A percentile compares a stretch with the other conserved stretches of the same genome.
phyloP scores from a whole-genome alignment of 2,329 filamentous ascomycete species.

The Ceratocystis cubensis region DNA sequence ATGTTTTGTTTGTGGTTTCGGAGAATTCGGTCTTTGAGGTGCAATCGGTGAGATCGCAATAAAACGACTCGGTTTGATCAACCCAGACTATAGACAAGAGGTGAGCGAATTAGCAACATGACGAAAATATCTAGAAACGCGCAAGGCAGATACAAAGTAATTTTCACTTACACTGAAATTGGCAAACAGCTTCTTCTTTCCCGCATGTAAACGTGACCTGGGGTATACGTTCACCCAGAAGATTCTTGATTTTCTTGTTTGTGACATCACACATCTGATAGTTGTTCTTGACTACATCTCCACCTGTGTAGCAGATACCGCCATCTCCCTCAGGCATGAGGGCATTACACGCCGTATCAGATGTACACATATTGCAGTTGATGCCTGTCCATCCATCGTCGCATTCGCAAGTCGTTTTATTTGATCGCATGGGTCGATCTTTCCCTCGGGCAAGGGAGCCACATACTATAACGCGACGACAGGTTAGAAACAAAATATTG shows the following conservation, averaged over 20 bases:
- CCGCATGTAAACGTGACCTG: slow-evolving; percentile 93
- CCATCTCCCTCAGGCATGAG: slow-evolving; percentile 73
- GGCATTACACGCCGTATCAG: slow-evolving; percentile 70
- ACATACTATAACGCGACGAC: slow-evolving; percentile 45
- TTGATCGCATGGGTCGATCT: slow-evolving; percentile 62
- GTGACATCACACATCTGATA: slow-evolving; percentile 97
- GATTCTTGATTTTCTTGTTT: slow-evolving; percentile 81
- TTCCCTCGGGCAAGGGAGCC: slow-evolving; percentile 73
- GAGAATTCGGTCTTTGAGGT: slow-evolving; percentile 56
- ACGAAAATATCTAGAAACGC: neutral
- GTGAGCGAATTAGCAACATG: neutral
- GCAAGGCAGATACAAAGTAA: neutral
- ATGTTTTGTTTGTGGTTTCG: slow-evolving; percentile 63
- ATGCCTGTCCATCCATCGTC: slow-evolving; percentile 91
- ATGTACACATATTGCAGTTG: slow-evolving; percentile 93
- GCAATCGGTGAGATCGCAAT: slow-evolving; percentile 78
- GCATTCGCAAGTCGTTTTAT: slow-evolving; percentile 59
- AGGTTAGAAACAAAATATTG: slow-evolving; percentile 8
- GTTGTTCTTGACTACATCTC: slow-evolving; percentile 83
- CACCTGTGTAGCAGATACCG: slow-evolving; percentile 84
- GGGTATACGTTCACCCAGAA: slow-evolving; percentile 71
- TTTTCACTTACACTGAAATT: slow-evolving; percentile 70
- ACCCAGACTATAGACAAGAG: slow-evolving; percentile 64
- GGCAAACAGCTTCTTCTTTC: slow-evolving; percentile 60
- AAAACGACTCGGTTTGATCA: slow-evolving; percentile 86